These are phyloP conservation scores for Alternaria triticimaculans DNA, from an alignment of 2,329 filamentous ascomycete genomes.

Conservation along the genomic window DNA sequence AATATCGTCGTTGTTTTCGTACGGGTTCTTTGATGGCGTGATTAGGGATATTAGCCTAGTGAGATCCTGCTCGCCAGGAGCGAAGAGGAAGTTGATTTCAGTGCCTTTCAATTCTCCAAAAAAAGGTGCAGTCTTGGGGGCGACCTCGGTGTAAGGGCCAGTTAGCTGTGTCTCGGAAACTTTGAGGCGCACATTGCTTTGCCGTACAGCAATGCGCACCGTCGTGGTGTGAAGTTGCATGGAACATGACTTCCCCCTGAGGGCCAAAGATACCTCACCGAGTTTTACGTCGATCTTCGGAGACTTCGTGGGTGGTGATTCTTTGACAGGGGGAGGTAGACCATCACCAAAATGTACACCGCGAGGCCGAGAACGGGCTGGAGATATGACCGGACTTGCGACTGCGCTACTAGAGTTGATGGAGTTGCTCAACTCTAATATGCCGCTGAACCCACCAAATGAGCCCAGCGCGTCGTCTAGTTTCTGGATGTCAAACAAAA, in stretches of 20 bases:
- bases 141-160: conserved; percentile 69
- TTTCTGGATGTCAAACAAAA: conserved; percentile 78
- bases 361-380: conserved; percentile 44
- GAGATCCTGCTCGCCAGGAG: conserved; percentile 80
- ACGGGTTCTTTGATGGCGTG: conserved; percentile 89
- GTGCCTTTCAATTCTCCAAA: conserved; percentile 70
- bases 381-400: conserved; percentile 43
- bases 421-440: conserved; percentile 86
- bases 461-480: conserved; percentile 87
- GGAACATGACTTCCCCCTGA: conserved; percentile 80
- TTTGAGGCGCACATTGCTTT: conserved; percentile 72
- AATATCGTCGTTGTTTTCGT: conserved; percentile 89
- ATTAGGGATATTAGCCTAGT: conserved; percentile 83
- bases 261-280: conserved; percentile 74
- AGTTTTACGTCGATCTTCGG: conserved; percentile 77
- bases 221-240: conserved; percentile 78
- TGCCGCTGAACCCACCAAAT: conserved; percentile 90
- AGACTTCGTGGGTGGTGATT: conserved; percentile 21
- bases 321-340: conserved; percentile 36
- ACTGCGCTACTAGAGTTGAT: conserved; percentile 74
- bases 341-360: conserved; percentile 65
- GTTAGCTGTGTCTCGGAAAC: conserved; percentile 77
- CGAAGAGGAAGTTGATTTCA: conserved; percentile 70
- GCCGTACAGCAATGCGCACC: conserved; percentile 79
- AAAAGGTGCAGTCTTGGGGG: conserved; percentile 65